Conservation (phyloP, 139 green algal species). For the Chloropicon primus region DNA sequence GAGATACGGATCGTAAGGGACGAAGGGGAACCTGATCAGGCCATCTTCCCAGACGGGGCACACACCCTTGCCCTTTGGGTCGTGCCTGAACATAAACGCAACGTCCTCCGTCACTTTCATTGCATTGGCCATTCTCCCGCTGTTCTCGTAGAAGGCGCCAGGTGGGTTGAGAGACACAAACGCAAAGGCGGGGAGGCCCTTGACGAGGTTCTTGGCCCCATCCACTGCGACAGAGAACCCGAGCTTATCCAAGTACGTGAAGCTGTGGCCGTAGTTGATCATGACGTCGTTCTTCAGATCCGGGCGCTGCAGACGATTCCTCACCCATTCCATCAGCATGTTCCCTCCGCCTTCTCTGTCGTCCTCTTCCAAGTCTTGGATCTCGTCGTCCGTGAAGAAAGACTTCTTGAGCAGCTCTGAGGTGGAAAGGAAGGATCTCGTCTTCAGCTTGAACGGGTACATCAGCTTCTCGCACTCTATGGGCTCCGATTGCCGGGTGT, state of each 20-base stretch:
- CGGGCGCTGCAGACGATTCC: neutral
- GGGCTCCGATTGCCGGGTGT: neutral
- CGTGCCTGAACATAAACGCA: neutral
- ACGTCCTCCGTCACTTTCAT: neutral
- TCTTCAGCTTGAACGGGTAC: neutral
- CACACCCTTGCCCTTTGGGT: neutral
- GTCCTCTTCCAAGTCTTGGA: neutral
- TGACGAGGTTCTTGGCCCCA: neutral
- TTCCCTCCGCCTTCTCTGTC: neutral
- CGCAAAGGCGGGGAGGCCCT: neutral
- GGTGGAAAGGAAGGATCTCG: neutral
- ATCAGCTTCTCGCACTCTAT: neutral
- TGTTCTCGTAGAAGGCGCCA: neutral
- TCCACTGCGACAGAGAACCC: neutral
- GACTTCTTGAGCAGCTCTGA: neutral
- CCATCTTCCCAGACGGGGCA: neutral
- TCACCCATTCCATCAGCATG: neutral
- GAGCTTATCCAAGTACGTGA: neutral
- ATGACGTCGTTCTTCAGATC: neutral
- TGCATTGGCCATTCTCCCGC: neutral
- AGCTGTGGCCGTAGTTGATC: neutral
- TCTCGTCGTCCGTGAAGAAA: neutral
- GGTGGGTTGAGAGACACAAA: neutral
- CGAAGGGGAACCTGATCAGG: neutral
- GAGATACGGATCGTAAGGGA: neutral